phyloP scores from a whole-genome alignment of 164 flowering plant genomes.

The Annona squamosa region DNA sequence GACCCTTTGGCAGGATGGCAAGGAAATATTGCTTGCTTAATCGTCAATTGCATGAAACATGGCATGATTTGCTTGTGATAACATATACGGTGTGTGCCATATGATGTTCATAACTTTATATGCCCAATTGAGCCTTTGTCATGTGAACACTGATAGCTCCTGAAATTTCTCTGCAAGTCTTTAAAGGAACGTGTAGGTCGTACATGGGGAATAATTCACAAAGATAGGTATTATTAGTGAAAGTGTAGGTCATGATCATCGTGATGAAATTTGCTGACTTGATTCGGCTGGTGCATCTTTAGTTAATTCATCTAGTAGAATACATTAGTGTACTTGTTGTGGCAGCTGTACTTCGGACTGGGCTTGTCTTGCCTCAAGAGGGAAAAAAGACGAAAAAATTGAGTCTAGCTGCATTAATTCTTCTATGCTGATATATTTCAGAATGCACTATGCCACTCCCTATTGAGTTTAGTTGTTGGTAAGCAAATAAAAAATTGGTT shows the following conservation, averaged over 20 bases:
- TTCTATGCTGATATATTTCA: too few relatives aligned
- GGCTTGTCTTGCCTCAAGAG: too few relatives aligned
- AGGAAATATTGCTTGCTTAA: neutral
- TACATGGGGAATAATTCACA: neutral
- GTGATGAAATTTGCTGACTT: too few relatives aligned
- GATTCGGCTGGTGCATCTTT: too few relatives aligned
- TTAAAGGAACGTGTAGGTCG: neutral
- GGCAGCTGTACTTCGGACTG: too few relatives aligned
- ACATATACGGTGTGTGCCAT: neutral
- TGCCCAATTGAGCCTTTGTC: neutral
- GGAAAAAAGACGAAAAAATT: too few relatives aligned
- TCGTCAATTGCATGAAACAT: neutral
- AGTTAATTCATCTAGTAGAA: too few relatives aligned
- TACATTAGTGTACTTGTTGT: too few relatives aligned
- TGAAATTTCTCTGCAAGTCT: neutral
- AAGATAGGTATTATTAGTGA: neutral
- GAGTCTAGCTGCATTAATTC: too few relatives aligned
- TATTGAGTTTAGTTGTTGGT: too few relatives aligned
- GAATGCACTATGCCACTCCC: too few relatives aligned
- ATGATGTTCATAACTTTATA: neutral
- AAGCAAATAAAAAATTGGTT: too few relatives aligned
- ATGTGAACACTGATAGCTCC: neutral
- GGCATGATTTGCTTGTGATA: neutral
- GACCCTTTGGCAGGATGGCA: neutral
- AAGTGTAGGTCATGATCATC: neutral